Conservation (phyloP, 768 basidiomycete species). For the Botryobasidium botryosum region DNA sequence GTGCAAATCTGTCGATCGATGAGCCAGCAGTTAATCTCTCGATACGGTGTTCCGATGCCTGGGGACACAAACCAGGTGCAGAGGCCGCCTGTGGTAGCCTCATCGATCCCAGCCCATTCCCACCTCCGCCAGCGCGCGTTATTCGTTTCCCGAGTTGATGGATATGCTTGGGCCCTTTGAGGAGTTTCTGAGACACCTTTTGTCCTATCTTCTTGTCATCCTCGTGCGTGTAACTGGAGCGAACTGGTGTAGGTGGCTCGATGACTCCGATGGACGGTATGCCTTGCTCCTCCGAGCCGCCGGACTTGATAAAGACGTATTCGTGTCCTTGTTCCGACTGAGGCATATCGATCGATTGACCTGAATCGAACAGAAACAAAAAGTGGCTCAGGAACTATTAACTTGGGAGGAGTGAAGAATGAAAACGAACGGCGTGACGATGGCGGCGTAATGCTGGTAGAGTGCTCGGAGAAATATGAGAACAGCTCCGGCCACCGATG, state of each 20-base stretch:
- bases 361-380: background rate
- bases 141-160: constrained; percentile 6
- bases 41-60: too few relatives aligned
- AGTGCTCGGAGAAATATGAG: constrained; percentile 55
- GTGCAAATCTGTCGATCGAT: constrained; percentile 39
- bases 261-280: background rate
- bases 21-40: background rate
- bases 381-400: background rate
- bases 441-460: background rate
- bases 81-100: constrained; percentile 42
- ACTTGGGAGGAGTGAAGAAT: background rate
- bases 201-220: background rate
- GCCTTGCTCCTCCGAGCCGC: background rate
- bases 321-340: too few relatives aligned
- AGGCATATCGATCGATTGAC: background rate
- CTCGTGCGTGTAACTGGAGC: background rate
- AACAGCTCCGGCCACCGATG: constrained; percentile 72
- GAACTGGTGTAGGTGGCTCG: background rate
- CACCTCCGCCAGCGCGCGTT: too few relatives aligned
- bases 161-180: constrained; percentile 4
- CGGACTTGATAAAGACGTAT: too few relatives aligned
- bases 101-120: too few relatives aligned
- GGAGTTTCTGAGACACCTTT: constrained; percentile 2
- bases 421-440: background rate
- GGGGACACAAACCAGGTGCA: constrained; percentile 54